Base-by-base conservation (phyloP, 2,329 filamentous ascomycete genomes). In the Colletotrichum salicis region DNA sequence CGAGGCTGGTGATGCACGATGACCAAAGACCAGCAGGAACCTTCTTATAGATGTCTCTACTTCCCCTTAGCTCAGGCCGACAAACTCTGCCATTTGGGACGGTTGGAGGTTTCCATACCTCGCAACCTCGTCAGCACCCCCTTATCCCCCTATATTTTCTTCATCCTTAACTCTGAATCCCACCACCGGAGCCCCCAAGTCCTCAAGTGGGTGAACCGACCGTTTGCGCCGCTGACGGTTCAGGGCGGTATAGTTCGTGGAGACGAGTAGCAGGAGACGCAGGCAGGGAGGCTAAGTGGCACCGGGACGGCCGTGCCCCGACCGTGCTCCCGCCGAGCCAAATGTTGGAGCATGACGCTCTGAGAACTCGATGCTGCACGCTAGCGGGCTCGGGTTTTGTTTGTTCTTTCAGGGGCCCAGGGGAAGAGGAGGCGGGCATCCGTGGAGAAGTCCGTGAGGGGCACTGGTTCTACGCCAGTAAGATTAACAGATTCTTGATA, bases 301-400 rank as follows among this genome's bases (percentile, higher is more conserved):
- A 60, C 45, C 70, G 70, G 70, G 48, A 65, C 70, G 70, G 70
- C 70, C 70, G 70, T 72, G 70, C 70, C 59, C 70, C 60, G 70
- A 67, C 70, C 70, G 70, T 69, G 70, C 70, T 72, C 65, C 65
- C 70, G 70, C 66, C 60, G 65, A 72, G 70, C 65, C 45, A 65
- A 65, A 72, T 55, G 45, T 60, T 45, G 70, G 55, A n/a, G 65
- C 45, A 64, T 59, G 11, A 48, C 69, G 55, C 70, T 60, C 64
- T 56, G 33, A 56, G 45, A 57, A 7, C 64, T 27, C 54, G 59
- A 48, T 27, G 59, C 57, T 57, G 31, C 51, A 33, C 55, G 54
- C 55, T 72, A 64, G 48, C 35, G 59, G 58, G 54, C 54, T 37
- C 41, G 52, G 52, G 31, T 55, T 22, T 52, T 33, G 58, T 55